Evolutionary conservation across 2,329 filamentous ascomycete genomes (phyloP).

Genomic region (Hansfordia pulvinata): DNA sequence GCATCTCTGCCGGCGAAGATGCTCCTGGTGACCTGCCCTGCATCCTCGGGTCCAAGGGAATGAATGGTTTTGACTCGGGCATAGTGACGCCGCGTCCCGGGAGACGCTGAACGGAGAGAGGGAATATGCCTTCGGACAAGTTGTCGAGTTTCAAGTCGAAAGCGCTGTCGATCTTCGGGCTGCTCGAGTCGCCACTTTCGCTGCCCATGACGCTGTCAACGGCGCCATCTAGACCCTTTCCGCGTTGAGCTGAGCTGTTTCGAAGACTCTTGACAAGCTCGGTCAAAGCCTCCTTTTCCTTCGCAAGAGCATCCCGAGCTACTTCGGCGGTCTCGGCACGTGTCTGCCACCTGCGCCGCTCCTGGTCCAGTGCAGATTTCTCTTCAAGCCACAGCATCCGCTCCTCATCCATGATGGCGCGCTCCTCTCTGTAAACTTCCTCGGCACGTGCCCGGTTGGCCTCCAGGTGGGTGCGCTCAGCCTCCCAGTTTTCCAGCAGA

Average conservation of each 20-base stretch:
- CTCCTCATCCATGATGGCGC: slow-evolving; percentile 37
- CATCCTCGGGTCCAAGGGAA: slow-evolving; percentile 29
- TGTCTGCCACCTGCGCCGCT: slow-evolving; percentile 26
- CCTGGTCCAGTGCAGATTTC: slow-evolving; percentile 23
- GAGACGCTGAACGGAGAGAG: slow-evolving; percentile 9
- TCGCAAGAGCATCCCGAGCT: slow-evolving; percentile 6
- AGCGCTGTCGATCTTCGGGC: too few species aligned
- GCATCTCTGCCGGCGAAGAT: slow-evolving; percentile 8
- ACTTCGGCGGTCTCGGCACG: slow-evolving; percentile 12
- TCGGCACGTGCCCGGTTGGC: slow-evolving; percentile 38
- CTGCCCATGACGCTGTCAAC: slow-evolving; percentile 2
- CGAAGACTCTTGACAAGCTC: too few species aligned
- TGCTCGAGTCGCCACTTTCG: slow-evolving; percentile 1
- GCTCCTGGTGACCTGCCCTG: slow-evolving; percentile 20
- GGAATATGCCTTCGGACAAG: slow-evolving; percentile 9
- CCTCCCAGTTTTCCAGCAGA: slow-evolving; percentile 34
- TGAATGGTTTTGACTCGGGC: slow-evolving; percentile 21
- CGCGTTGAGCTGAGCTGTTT: background rate
- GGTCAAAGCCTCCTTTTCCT: slow-evolving; percentile 1
- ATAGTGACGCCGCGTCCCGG: slow-evolving; percentile 13
- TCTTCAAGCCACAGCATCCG: slow-evolving; percentile 31
- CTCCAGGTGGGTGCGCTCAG: slow-evolving; percentile 38
- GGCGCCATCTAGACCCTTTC: slow-evolving; percentile 5
- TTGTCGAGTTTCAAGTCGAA: too few species aligned
- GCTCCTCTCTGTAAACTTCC: slow-evolving; percentile 41